Conservation (phyloP, 2,329 filamentous ascomycete species). For the Ceratocystis ficicola region DNA sequence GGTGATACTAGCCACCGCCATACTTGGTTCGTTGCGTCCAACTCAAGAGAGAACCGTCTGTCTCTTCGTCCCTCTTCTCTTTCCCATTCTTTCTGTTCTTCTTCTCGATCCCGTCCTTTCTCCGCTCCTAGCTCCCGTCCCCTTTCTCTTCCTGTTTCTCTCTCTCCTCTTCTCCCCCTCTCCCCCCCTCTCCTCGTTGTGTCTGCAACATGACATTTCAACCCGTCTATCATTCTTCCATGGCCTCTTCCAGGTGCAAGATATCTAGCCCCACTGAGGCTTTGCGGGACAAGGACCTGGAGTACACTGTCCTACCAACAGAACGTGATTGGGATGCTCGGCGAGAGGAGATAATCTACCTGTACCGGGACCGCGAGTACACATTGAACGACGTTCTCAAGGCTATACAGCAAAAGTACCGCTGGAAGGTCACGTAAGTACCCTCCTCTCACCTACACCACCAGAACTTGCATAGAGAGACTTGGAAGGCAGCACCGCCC, state of each 20-base stretch:
- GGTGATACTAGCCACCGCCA: not conserved
- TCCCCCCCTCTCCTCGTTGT: not conserved
- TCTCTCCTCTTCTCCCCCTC: not conserved
- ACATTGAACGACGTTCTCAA: constrained; percentile 21
- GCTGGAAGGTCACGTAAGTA: constrained; percentile 22
- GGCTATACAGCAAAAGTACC: constrained; percentile 18
- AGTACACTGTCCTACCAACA: constrained; percentile 14
- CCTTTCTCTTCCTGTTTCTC: not conserved
- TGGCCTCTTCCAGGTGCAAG: not conserved
- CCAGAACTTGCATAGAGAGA: too few relatives aligned
- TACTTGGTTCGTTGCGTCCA: not conserved
- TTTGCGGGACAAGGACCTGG: not conserved
- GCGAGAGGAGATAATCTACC: constrained; percentile 18
- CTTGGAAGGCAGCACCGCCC: too few relatives aligned
- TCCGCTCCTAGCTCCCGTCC: not conserved
- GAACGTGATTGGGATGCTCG: constrained; percentile 20
- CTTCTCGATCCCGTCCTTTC: not conserved
- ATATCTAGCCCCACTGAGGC: not conserved
- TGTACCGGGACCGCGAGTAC: constrained; percentile 20
- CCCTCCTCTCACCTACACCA: not conserved
- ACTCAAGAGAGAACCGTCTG: not conserved
- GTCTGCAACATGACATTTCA: not conserved
- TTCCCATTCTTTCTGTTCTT: not conserved
- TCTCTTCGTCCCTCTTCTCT: not conserved
- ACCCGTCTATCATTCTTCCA: not conserved